Base-by-base conservation (phyloP, 371 early-diverging fungal genomes). In the Edhazardia aedis region DNA sequence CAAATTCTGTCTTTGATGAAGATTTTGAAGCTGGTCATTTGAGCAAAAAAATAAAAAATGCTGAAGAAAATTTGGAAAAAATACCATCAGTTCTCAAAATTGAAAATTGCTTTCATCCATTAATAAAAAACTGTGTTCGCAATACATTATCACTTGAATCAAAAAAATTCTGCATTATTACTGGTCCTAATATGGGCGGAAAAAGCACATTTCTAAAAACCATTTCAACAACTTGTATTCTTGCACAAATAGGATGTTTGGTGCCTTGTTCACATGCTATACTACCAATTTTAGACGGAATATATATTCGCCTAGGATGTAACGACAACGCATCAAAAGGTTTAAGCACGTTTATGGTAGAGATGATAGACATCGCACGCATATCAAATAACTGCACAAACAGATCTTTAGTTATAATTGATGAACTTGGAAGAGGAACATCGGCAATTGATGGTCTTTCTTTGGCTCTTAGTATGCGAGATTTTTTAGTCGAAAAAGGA, bases 341-440 rank as follows among this genome's bases (percentile, higher is more conserved):
- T 1, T 44, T 61, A n/a, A 87, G 88, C 1, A 94, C 98, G 1
- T 96, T 96, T 65, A 93, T 94, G 92, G 83, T 86, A 0, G 98
- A 96, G 73, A 93, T 96, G 98, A 70, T 88, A 11, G 94, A 96
- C 68, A 88, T 92, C 0, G 79, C 89, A 0, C 78, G 82, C 1
- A 92, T 93, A 62, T 67, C 91, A 21, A 77, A 82, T 55, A 74
- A 71, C 80, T 1, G 85, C 90, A 83, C 90, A 0, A 29, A 64
- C 0, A 73, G 82, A 40, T 88, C 91, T 0, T 75, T 96, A 6
- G 82, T 96, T 30, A 83, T 96, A 52, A 88, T 96, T 63, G 98
- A 96, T 69, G 98, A 96, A 66, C 79, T 94, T 14, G 94, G 94
- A 19, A 77, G 94, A 55, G 98, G 98, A 23, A 96, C 98, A 28